Percentiles rank a stretch among this genome's conserved stretches.
Evolutionary conservation across 2,329 filamentous ascomycete species (phyloP).

Genomic region (Sporothrix mexicana): DNA sequence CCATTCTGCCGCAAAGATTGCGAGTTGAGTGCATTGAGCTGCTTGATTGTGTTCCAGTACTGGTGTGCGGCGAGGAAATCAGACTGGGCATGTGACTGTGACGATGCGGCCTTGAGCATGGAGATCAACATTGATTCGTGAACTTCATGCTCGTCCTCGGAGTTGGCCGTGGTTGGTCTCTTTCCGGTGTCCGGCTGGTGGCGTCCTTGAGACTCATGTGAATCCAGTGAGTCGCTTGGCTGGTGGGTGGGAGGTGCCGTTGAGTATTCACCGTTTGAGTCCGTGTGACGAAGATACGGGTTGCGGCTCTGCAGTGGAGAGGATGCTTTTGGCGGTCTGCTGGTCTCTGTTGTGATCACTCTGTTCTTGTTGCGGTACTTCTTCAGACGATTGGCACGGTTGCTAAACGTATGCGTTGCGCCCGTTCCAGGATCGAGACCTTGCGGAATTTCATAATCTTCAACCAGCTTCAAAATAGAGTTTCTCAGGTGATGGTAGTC

Average conservation of each 20-base stretch:
- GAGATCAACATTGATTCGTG: slow-evolving; percentile 59
- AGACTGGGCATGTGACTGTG: slow-evolving; percentile 76
- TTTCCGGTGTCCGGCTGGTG: not conserved
- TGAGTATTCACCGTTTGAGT: not conserved
- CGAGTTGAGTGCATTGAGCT: slow-evolving; percentile 68
- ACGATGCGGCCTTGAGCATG: slow-evolving; percentile 78
- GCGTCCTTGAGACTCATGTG: not conserved
- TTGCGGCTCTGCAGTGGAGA: slow-evolving; percentile 57
- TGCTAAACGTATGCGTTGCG: slow-evolving; percentile 68
- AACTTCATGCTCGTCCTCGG: slow-evolving; percentile 49
- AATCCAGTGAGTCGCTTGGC: not conserved
- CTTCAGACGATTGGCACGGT: slow-evolving; percentile 67
- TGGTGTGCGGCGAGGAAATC: slow-evolving; percentile 85
- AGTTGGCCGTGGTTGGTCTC: not conserved
- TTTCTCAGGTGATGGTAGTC: slow-evolving; percentile 82
- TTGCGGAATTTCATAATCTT: slow-evolving; percentile 81
- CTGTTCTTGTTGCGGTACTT: slow-evolving; percentile 66
- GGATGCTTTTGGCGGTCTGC: slow-evolving; percentile 36
- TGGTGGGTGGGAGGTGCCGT: not conserved
- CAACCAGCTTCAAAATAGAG: slow-evolving; percentile 78
- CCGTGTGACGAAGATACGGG: slow-evolving; percentile 44
- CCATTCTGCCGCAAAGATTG: slow-evolving; percentile 69
- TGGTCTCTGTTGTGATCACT: slow-evolving; percentile 58
- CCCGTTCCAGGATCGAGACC: slow-evolving; percentile 64
- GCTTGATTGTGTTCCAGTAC: slow-evolving; percentile 82